A percentile compares a stretch with the other conserved stretches of the same genome.
These are phyloP conservation scores for Lepidium campestre DNA, from an alignment of 441 rosid genomes.

Conservation along the genomic window DNA sequence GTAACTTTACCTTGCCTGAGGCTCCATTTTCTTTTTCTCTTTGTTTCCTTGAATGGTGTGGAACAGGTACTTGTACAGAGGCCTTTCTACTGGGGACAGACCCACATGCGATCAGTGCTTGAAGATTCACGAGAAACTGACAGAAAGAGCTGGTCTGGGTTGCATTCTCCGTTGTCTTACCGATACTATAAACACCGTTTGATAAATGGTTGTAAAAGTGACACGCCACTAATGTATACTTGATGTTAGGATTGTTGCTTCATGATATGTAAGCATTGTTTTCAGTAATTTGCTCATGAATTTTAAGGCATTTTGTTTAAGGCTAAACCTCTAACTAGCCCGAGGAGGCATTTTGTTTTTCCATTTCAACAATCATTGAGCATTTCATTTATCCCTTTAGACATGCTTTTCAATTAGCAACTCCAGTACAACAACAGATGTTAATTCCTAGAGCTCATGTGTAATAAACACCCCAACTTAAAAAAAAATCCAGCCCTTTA, in stretches of 20 bases:
- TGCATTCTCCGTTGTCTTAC: slow-evolving; percentile 83
- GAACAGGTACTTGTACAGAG: slow-evolving; percentile 78
- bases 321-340: no score
- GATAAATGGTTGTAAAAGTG: neutral
- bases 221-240: neutral
- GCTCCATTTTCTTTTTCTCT: neutral
- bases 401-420: neutral
- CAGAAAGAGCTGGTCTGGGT: slow-evolving; percentile 89
- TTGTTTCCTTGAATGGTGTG: neutral
- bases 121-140: slow-evolving; percentile 84
- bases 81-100: slow-evolving; percentile 91
- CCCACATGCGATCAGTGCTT: slow-evolving; percentile 96
- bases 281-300: no score
- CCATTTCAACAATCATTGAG: neutral
- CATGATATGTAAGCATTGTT: neutral
- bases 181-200: slow-evolving; percentile 65
- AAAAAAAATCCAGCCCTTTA: neutral
- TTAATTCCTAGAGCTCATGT: neutral
- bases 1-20: neutral
- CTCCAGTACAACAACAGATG: neutral
- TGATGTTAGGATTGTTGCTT: neutral
- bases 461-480: neutral
- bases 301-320: no score
- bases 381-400: neutral
- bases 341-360: neutral